Evolutionary conservation across 2,329 filamentous ascomycete species (phyloP).

Genomic region (Fusarium setosum): DNA sequence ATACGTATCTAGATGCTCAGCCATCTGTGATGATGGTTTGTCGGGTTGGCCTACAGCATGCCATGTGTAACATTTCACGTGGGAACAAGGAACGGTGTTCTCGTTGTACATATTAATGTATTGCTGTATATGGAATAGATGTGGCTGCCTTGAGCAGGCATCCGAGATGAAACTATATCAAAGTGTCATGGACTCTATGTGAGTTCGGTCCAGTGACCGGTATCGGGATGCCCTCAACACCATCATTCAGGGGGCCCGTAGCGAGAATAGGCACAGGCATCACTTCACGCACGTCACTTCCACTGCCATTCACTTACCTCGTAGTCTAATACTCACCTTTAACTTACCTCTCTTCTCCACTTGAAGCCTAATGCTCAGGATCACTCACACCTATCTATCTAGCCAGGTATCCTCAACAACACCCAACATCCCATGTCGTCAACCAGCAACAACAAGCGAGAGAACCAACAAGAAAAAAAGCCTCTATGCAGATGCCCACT

Average conservation of each 20-base stretch:
- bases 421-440: constrained; percentile 12
- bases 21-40: background rate
- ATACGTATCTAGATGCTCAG: background rate
- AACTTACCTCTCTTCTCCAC: constrained; percentile 19
- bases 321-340: background rate
- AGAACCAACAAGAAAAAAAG: constrained; percentile 4
- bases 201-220: background rate
- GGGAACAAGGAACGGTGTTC: background rate
- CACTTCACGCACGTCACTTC: constrained; percentile 4
- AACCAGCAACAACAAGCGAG: background rate
- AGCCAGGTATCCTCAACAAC: constrained; percentile 4
- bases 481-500: constrained; percentile 16
- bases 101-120: background rate
- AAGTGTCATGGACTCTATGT: background rate
- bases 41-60: background rate
- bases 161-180: background rate
- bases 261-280: background rate
- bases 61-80: background rate
- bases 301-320: background rate
- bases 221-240: constrained; percentile 9
- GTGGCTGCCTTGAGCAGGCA: background rate
- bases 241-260: constrained; percentile 3
- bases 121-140: background rate
- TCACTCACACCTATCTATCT: background rate
- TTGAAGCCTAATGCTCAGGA: constrained; percentile 1